Percentiles rank a stretch among this genome's conserved stretches.
Conservation (phyloP, 2,329 filamentous ascomycete species). For the Stagonosporopsis tanaceti region DNA sequence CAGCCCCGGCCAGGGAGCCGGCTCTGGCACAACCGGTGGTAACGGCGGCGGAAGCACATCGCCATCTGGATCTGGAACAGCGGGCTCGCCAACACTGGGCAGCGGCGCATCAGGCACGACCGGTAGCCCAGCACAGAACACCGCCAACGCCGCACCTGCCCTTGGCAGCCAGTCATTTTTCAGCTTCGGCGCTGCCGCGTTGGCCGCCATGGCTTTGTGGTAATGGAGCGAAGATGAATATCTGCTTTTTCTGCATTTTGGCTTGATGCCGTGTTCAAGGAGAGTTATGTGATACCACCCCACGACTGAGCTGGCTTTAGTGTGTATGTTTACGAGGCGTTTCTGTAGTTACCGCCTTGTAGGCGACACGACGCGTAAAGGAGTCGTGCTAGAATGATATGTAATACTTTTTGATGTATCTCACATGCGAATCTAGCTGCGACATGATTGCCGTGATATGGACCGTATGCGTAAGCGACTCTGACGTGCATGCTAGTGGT, state of each 20-base stretch:
- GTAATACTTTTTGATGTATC: conserved; percentile 5
- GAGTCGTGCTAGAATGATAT: conserved; percentile 13
- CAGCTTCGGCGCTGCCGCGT: conserved; percentile 35
- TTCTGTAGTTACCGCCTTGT: conserved; percentile 12
- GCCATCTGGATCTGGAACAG: conserved; percentile 9
- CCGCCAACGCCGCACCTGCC: conserved; percentile 36
- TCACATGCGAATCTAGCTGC: neutral
- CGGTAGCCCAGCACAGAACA: conserved; percentile 33
- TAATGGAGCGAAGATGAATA: conserved; percentile 19
- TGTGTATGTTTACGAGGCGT: conserved; percentile 19
- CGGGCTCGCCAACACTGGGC: conserved; percentile 18
- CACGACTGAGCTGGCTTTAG: conserved; percentile 32
- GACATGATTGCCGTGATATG: neutral
- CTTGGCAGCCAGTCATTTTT: conserved; percentile 35
- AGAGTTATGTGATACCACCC: conserved; percentile 34
- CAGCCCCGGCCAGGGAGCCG: conserved; percentile 47
- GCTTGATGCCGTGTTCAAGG: neutral
- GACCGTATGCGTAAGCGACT: conserved; percentile 1
- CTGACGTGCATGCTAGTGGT: conserved; percentile 5
- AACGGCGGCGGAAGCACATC: neutral
- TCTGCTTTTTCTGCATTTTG: neutral
- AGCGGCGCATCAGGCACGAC: conserved; percentile 21
- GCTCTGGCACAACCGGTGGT: conserved; percentile 21
- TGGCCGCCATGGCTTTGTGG: conserved; percentile 38
- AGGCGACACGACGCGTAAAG: neutral